These are phyloP conservation scores for Aspergillus neoniger DNA, from an alignment of 2,329 filamentous ascomycete genomes.

Conservation along the genomic window DNA sequence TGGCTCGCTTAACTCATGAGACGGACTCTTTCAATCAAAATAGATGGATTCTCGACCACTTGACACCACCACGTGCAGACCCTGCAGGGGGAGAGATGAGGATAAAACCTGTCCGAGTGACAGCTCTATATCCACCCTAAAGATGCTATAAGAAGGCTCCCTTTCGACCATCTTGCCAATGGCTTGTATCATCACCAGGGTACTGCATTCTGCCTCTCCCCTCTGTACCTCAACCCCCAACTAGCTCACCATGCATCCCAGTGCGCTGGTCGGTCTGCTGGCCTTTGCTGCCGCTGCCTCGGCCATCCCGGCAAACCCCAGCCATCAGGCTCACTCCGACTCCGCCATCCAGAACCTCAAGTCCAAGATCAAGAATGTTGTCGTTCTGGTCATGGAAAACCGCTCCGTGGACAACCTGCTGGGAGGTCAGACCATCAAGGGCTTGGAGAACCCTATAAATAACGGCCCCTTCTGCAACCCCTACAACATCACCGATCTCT, in stretches of 20 bases:
- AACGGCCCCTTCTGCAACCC: conserved; percentile 48
- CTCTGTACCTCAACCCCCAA: not conserved
- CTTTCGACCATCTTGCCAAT: too few relatives aligned
- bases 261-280: conserved; percentile 27
- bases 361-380: conserved; percentile 41
- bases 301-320: conserved; percentile 7
- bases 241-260: conserved; percentile 22
- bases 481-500: conserved; percentile 37
- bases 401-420: conserved; percentile 50
- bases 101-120: too few relatives aligned
- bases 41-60: too few relatives aligned
- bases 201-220: not conserved
- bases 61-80: too few relatives aligned
- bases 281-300: conserved; percentile 25
- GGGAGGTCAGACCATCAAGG: conserved; percentile 42
- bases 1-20: not conserved
- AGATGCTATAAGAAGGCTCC: not conserved
- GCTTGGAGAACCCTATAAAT: conserved; percentile 47
- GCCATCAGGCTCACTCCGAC: conserved; percentile 10
- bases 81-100: too few relatives aligned
- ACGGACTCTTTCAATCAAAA: too few relatives aligned
- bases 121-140: too few relatives aligned
- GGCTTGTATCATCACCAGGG: too few relatives aligned
- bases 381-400: conserved; percentile 46
- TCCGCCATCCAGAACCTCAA: conserved; percentile 32